A percentile compares a stretch with the other conserved stretches of the same genome.
phyloP scores from a whole-genome alignment of 768 basidiomycete genomes.

The Termitomyces sp. region DNA sequence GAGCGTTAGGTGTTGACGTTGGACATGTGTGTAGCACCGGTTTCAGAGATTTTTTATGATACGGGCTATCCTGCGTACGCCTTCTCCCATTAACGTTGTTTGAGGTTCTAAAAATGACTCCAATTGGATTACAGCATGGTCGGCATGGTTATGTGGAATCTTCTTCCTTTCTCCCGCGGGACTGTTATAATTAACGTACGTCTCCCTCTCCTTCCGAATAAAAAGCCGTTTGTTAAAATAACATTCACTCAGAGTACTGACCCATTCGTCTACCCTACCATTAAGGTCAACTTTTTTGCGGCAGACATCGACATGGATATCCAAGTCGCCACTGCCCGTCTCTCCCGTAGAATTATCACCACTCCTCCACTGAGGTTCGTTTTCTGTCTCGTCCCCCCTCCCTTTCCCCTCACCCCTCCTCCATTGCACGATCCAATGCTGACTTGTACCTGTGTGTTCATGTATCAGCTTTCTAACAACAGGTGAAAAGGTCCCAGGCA shows the following conservation, averaged over 20 bases:
- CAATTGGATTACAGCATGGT: slow-evolving; percentile 24
- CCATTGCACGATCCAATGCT: background rate
- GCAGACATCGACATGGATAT: slow-evolving; percentile 45
- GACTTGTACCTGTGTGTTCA: background rate
- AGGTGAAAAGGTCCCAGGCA: slow-evolving; percentile 36
- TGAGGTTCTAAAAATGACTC: background rate
- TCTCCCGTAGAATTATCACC: slow-evolving; percentile 26
- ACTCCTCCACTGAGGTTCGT: background rate
- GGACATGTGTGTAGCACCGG: slow-evolving; percentile 28
- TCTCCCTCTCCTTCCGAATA: background rate
- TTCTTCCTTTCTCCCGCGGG: slow-evolving; percentile 54
- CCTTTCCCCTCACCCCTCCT: background rate
- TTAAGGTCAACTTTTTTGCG: slow-evolving; percentile 49
- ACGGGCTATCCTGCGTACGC: slow-evolving; percentile 39
- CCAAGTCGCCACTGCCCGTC: slow-evolving; percentile 41
- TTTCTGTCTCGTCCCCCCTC: background rate
- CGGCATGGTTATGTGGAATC: slow-evolving; percentile 47
- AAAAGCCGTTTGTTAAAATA: background rate
- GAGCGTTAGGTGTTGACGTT: background rate
- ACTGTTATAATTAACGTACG: slow-evolving; percentile 40
- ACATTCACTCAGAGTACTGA: slow-evolving; percentile 32
- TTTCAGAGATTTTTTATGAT: slow-evolving; percentile 43
- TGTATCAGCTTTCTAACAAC: background rate
- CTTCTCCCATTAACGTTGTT: background rate
- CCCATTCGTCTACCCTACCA: slow-evolving; percentile 41